These are phyloP conservation scores for Penicillium arizonense DNA, from an alignment of 495 filamentous ascomycete species.

Conservation along the genomic window DNA sequence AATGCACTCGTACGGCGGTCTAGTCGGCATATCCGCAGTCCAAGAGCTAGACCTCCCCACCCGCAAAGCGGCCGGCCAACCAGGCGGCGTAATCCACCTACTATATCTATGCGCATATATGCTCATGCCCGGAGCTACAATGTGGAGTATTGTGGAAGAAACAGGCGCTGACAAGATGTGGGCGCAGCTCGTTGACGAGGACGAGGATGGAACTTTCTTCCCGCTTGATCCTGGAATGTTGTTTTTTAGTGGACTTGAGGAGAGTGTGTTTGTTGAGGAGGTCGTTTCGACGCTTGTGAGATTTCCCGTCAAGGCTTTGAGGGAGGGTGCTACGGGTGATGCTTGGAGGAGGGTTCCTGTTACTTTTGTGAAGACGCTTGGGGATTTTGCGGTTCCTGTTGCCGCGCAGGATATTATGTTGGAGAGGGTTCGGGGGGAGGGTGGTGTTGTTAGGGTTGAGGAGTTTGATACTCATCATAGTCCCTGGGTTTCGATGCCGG, in stretches of 20 bases:
- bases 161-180: slow-evolving; percentile 18
- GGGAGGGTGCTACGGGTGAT: slow-evolving; percentile 13
- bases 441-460: slow-evolving; percentile 20
- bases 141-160: slow-evolving; percentile 21
- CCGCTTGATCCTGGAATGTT: slow-evolving; percentile 20
- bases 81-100: slow-evolving; percentile 39
- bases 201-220: slow-evolving; percentile 17
- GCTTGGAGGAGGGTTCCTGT: slow-evolving; percentile 39
- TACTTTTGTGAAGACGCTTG: slow-evolving; percentile 32
- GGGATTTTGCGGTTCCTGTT: slow-evolving; percentile 31
- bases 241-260: slow-evolving; percentile 26
- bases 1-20: slow-evolving; percentile 43
- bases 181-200: slow-evolving; percentile 16
- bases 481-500: slow-evolving; percentile 25
- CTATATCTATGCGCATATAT: slow-evolving; percentile 40
- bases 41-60: slow-evolving; percentile 23
- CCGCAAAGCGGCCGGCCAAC: slow-evolving; percentile 16
- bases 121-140: slow-evolving; percentile 14
- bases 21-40: slow-evolving; percentile 33
- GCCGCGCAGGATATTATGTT: slow-evolving; percentile 39
- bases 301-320: slow-evolving; percentile 29
- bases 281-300: slow-evolving; percentile 24
- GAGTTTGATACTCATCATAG: slow-evolving; percentile 31
- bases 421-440: slow-evolving; percentile 21
- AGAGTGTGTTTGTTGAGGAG: slow-evolving; percentile 14